These are phyloP conservation scores for Fusarium sp. DNA, from an alignment of 2,329 filamentous ascomycete genomes.

Conservation along the genomic window DNA sequence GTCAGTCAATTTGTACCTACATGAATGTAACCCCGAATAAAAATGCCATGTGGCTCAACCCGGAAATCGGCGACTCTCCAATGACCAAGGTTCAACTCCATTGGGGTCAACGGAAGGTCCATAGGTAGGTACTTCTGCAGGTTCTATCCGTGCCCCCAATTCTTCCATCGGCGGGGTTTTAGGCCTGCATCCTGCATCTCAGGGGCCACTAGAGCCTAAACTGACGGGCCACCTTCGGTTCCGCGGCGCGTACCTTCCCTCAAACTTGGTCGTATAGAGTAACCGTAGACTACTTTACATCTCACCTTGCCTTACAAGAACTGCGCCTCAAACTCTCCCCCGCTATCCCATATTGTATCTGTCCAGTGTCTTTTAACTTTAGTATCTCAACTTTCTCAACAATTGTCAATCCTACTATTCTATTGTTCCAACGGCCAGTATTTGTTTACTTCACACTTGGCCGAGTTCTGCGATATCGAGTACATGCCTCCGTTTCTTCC, in stretches of 20 bases:
- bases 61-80: conserved; percentile 29
- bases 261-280: background rate
- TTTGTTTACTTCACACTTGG: background rate
- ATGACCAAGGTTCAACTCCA: background rate
- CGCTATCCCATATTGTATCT: conserved; percentile 7
- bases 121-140: background rate
- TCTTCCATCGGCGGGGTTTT: conserved; percentile 44
- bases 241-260: conserved; percentile 18
- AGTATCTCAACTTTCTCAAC: conserved; percentile 24
- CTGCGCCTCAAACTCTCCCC: conserved; percentile 39
- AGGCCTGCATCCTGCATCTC: conserved; percentile 34
- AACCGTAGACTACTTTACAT: background rate
- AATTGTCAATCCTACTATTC: conserved; percentile 14
- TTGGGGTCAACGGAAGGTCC: background rate
- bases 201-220: conserved; percentile 37
- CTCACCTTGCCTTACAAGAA: conserved; percentile 27
- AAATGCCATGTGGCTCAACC: conserved; percentile 21
- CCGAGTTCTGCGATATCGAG: conserved; percentile 14
- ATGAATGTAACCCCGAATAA: conserved; percentile 24
- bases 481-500: conserved; percentile 42
- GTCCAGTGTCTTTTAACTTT: conserved; percentile 2
- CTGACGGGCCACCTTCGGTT: conserved; percentile 38
- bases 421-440: background rate
- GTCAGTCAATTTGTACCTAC: conserved; percentile 25
- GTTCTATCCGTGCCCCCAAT: conserved; percentile 5